Evolutionary conservation across 2,329 filamentous ascomycete genomes (phyloP), one percentile per base, ranked within the genome.

Genomic region (Penicillium oxalicum): DNA sequence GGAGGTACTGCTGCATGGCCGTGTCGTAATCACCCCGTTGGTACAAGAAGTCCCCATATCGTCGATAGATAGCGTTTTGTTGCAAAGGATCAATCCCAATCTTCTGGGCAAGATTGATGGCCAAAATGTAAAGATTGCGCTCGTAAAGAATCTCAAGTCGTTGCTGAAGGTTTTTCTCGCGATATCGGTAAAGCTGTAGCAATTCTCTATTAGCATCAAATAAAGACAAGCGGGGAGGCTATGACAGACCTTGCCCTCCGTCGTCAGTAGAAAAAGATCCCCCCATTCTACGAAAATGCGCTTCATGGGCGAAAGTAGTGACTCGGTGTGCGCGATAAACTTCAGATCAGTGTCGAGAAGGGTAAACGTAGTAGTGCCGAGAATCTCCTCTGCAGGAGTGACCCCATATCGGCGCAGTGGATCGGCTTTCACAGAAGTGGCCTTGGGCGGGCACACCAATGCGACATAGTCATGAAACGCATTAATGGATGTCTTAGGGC

Each of bases 1-100:
- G 87, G 53, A 98, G 83, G 64, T 98, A 98, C 67, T 97, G 93
- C 61, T 94, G 86, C 94, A 98, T 98, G n/a, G 94, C 91, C 5
- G 88, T 93, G 63, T 98, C 93, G 63, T 91, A 98, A 63, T 96
- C 91, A 4, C 87, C 89, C 62, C 95, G 95, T 56, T 94, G 88
- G 62, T 98, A 97, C 3, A 97, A 71, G 61, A 91, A 88, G 65
- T 98, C 93, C 9, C 91, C 93, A 67, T 95, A 97, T 65, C 86
- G 91, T 50, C 91, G 84, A 63, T 91, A 94, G 50, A 98, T 98
- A 49, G 87, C 76, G 61, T 94, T 96, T 60, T 95, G 88, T 67
- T 96, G 88, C 40, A 84, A 75, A 2, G 74, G 71, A 66, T 91
- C 88, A 61, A 96, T 78, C 1, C 89, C 88, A 8, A 86, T 84